phyloP scores from a whole-genome alignment of 2,329 filamentous ascomycete genomes.

The Monilinia aucupariae region DNA sequence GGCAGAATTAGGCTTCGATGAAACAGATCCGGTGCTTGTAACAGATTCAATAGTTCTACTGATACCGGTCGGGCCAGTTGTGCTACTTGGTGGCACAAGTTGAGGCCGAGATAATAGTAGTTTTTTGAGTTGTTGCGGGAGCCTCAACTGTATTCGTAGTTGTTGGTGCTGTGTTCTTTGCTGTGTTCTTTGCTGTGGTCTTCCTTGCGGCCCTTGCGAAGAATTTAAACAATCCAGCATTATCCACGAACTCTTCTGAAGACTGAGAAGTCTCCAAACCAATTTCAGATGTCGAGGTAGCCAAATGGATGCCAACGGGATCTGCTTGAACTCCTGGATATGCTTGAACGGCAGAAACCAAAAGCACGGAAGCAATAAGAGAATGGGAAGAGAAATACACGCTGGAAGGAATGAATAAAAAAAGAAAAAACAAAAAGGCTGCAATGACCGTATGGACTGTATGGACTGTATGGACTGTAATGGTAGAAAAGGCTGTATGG shows the following conservation, averaged over 20 bases:
- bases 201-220: conserved; percentile 11
- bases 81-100: neutral
- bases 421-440: neutral
- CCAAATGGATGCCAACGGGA: neutral
- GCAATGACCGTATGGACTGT: too few species aligned
- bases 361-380: conserved; percentile 1
- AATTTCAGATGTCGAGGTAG: neutral
- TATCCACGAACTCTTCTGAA: neutral
- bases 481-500: neutral
- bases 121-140: neutral
- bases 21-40: neutral
- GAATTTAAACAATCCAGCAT: conserved; percentile 3
- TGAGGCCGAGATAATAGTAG: neutral
- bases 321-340: conserved; percentile 2
- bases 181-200: neutral
- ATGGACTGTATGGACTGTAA: conserved; percentile 4
- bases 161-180: too few species aligned
- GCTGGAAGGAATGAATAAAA: neutral
- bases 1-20: neutral
- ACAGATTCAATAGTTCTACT: neutral
- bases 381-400: conserved; percentile 7
- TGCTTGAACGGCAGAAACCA: conserved; percentile 6
- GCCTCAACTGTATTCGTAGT: neutral
- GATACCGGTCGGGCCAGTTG: neutral
- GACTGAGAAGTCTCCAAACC: neutral